phyloP scores from a whole-genome alignment of 257 asterid species.

The Phtheirospermum japonicum region DNA sequence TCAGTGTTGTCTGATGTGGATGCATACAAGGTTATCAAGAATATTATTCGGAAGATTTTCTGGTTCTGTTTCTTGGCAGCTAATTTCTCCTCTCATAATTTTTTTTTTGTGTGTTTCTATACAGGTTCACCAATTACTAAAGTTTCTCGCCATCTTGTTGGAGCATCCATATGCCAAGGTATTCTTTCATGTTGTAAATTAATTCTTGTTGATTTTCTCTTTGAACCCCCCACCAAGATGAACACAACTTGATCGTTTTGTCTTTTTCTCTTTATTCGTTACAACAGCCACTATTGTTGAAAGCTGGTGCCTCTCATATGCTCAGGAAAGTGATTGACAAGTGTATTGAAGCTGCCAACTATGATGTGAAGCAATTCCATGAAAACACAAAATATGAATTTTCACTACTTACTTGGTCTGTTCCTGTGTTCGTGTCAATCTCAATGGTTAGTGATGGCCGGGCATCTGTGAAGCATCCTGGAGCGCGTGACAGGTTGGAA shows the following conservation, averaged over 20 bases:
- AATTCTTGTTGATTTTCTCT: conserved; percentile 17
- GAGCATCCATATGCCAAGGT: conserved; percentile 98
- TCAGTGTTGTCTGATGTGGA: conserved; percentile 60
- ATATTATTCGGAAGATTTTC: conserved; percentile 21
- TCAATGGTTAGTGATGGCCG: conserved; percentile 53
- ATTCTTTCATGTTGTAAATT: conserved; percentile 20
- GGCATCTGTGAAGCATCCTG: conserved; percentile 42
- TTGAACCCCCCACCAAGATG: conserved; percentile 22
- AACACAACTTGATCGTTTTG: conserved; percentile 11
- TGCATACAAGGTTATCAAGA: conserved; percentile 61
- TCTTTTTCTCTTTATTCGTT: conserved; percentile 28
- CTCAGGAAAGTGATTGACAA: conserved; percentile 62
- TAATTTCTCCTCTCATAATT: conserved; percentile 25
- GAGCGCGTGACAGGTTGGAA: conserved; percentile 54
- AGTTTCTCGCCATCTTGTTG: conserved; percentile 66
- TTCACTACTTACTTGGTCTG: conserved; percentile 59
- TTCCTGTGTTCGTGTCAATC: conserved; percentile 64
- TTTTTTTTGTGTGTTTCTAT: conserved; percentile 14
- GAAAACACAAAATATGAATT: conserved; percentile 42
- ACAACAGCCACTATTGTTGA: conserved; percentile 64
- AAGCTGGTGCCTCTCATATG: conserved; percentile 66
- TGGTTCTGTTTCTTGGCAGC: conserved; percentile 33
- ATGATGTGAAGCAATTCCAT: conserved; percentile 47
- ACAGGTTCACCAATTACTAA: conserved; percentile 70
- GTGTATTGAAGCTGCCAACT: conserved; percentile 51